These are phyloP conservation scores for Phoma herbarum DNA, from an alignment of 2,329 filamentous ascomycete genomes.

Conservation along the genomic window DNA sequence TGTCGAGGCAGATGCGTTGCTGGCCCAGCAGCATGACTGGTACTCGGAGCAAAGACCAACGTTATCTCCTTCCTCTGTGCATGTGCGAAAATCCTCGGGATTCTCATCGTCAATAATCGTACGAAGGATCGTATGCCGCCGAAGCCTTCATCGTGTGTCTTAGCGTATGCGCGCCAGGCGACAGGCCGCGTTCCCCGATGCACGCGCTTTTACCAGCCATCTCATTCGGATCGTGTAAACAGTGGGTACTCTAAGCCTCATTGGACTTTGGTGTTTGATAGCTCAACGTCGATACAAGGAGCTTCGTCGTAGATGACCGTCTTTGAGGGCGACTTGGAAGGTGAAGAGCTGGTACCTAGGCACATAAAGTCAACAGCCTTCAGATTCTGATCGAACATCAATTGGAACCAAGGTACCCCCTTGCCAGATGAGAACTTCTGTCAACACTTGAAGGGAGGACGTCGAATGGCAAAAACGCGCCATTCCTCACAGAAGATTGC, in stretches of 20 bases:
- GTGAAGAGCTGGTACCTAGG: neutral
- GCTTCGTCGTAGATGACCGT: neutral
- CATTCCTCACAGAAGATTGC: conserved; percentile 38
- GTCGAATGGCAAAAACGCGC: conserved; percentile 30
- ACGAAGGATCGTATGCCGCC: conserved; percentile 8
- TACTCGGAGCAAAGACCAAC: neutral
- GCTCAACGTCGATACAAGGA: conserved; percentile 23
- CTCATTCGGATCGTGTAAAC: conserved; percentile 8
- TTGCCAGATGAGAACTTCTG: neutral
- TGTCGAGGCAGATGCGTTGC: neutral
- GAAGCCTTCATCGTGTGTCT: conserved; percentile 15
- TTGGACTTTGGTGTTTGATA: conserved; percentile 28
- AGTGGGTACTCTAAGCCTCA: conserved; percentile 34
- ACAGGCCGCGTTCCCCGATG: conserved; percentile 42
- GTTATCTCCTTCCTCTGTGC: neutral
- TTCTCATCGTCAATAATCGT: conserved; percentile 1
- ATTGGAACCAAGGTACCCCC: neutral
- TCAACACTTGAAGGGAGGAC: conserved; percentile 12
- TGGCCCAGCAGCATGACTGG: neutral
- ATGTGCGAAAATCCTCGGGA: neutral
- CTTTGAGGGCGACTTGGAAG: neutral
- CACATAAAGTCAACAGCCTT: neutral
- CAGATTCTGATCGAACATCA: neutral
- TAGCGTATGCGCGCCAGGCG: conserved; percentile 29
- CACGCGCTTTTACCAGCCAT: conserved; percentile 27